Conservation (phyloP, 108 stramenopile genomes). For the Nitzschia sp. region DNA sequence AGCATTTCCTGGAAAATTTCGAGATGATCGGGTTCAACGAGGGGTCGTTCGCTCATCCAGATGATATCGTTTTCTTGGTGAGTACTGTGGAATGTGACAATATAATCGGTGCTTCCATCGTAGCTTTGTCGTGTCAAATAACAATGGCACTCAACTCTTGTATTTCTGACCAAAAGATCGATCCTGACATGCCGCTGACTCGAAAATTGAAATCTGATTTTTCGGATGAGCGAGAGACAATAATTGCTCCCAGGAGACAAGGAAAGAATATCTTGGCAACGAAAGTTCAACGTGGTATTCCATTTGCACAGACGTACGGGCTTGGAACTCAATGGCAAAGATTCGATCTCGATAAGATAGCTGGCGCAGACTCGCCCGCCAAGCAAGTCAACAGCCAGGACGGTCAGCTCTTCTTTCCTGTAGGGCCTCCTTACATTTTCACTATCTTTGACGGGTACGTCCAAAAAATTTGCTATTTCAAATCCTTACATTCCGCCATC, state of each 20-base stretch:
- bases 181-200: constrained; percentile 94
- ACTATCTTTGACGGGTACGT: constrained; percentile 76
- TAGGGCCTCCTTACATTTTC: constrained; percentile 90
- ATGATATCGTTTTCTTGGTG: constrained; percentile 83
- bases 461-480: too few relatives aligned
- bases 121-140: too few relatives aligned
- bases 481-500: too few relatives aligned
- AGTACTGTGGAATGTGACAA: too few relatives aligned
- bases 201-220: constrained; percentile 78
- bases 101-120: too few relatives aligned
- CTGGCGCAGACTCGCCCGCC: constrained; percentile 54
- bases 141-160: too few relatives aligned
- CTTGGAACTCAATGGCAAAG: constrained; percentile 77
- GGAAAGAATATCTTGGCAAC: not conserved
- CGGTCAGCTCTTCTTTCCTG: constrained; percentile 66
- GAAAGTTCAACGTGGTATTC: constrained; percentile 68
- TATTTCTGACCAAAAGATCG: too few relatives aligned
- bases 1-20: constrained; percentile 69
- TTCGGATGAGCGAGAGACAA: constrained; percentile 18
- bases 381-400: constrained; percentile 43
- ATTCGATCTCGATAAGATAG: constrained; percentile 69
- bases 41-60: constrained; percentile 17
- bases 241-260: not conserved
- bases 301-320: constrained; percentile 91
- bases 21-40: constrained; percentile 30